phyloP scores from a whole-genome alignment of 352 stramenopile genomes.

The Globisporangium uncinulatum region DNA sequence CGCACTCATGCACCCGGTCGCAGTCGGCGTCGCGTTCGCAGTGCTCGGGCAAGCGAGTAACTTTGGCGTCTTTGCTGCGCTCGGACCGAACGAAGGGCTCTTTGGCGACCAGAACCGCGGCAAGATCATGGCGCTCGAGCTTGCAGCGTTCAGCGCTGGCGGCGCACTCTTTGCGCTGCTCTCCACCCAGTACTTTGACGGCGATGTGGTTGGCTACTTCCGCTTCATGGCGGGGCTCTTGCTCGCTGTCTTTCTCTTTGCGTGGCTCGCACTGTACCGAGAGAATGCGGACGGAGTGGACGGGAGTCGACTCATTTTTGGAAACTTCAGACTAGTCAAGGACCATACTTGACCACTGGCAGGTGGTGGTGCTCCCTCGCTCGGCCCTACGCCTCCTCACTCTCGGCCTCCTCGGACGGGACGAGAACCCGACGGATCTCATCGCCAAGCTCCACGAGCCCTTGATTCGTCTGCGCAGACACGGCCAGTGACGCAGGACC shows the following conservation, averaged over 20 bases:
- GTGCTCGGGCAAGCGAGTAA: conserved; percentile 55
- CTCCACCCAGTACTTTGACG: conserved; percentile 54
- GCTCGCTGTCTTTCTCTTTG: conserved; percentile 41
- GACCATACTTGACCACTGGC: too few species aligned
- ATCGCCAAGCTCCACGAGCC: conserved; percentile 50
- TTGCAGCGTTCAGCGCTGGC: conserved; percentile 61
- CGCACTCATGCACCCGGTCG: conserved; percentile 31
- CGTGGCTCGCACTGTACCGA: conserved; percentile 48
- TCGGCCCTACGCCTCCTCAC: background rate
- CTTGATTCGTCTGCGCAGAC: conserved; percentile 74
- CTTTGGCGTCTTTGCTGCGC: conserved; percentile 62
- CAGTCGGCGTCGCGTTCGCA: conserved; percentile 49
- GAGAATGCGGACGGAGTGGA: conserved; percentile 11
- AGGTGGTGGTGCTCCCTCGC: background rate
- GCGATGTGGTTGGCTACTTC: conserved; percentile 53
- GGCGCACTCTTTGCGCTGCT: conserved; percentile 64
- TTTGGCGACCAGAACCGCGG: conserved; percentile 59
- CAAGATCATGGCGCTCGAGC: conserved; percentile 65
- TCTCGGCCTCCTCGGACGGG: conserved; percentile 3
- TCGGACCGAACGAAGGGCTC: conserved; percentile 71
- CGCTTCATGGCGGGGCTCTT: conserved; percentile 59
- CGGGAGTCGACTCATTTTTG: too few species aligned
- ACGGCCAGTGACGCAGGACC: conserved; percentile 22
- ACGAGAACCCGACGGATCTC: conserved; percentile 51
- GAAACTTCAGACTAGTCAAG: too few species aligned